A percentile compares a stretch with the other conserved stretches of the same genome.
These are phyloP conservation scores for Gentiana macrophylla DNA, from an alignment of 257 asterid species.

Conservation along the genomic window DNA sequence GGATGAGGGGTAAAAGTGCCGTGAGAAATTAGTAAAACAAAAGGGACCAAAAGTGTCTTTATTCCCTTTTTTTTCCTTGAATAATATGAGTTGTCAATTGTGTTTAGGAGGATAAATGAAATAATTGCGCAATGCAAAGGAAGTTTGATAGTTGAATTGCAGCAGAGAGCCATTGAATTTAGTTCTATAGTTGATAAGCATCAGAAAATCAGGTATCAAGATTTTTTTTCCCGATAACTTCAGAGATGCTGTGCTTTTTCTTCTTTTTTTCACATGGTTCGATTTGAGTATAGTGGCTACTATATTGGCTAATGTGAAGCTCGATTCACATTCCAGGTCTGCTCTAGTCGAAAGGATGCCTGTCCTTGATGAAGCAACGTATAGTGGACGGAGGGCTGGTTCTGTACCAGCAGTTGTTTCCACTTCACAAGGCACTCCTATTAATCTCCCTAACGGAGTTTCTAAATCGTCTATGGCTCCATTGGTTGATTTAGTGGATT, in stretches of 20 bases:
- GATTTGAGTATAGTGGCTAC: background rate
- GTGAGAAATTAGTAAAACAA: too few species aligned
- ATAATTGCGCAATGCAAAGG: constrained; percentile 60
- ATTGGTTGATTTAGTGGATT: constrained; percentile 83
- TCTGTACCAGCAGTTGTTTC: constrained; percentile 60
- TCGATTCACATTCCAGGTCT: constrained; percentile 43
- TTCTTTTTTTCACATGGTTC: background rate
- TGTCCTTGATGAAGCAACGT: constrained; percentile 83
- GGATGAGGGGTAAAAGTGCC: too few species aligned
- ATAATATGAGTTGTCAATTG: background rate
- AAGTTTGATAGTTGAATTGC: constrained; percentile 89
- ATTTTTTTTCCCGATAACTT: constrained; percentile 1
- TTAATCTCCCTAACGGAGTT: constrained; percentile 80
- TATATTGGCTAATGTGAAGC: background rate
- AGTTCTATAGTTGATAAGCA: constrained; percentile 70
- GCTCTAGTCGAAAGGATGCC: constrained; percentile 93
- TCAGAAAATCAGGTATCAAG: constrained; percentile 56
- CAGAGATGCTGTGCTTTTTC: background rate
- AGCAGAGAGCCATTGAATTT: constrained; percentile 96
- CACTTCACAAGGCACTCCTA: constrained; percentile 63
- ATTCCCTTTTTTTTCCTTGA: too few species aligned
- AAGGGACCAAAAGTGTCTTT: too few species aligned
- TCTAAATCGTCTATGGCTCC: constrained; percentile 55
- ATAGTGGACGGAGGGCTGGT: constrained; percentile 78
- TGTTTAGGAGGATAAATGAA: constrained; percentile 64